Evolutionary conservation across 176 grass and related monocot genomes (phyloP).

Genomic region (Elymus sibiricus): DNA sequence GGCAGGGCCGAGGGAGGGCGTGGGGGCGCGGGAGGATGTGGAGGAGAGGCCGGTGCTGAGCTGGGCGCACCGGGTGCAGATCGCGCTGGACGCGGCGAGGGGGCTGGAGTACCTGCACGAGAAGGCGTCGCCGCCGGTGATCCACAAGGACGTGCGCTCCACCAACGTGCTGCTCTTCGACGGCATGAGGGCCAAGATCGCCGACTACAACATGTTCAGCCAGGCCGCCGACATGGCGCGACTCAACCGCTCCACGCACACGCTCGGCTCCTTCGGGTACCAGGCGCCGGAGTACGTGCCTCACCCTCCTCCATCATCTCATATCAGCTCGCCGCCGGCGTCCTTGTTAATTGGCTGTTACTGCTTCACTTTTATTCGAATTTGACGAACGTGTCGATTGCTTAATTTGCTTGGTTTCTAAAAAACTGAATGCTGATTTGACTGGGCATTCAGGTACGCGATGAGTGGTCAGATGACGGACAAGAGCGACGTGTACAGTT

Average conservation of each 20-base stretch:
- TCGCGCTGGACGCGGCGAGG: constrained; percentile 58
- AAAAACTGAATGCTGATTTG: constrained; percentile 3
- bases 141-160: constrained; percentile 58
- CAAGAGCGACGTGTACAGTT: constrained; percentile 70
- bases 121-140: constrained; percentile 41
- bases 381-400: background rate
- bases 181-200: constrained; percentile 50
- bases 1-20: background rate
- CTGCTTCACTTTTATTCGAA: background rate
- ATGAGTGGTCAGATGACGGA: constrained; percentile 44
- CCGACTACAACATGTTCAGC: constrained; percentile 71
- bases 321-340: background rate
- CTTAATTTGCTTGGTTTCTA: background rate
- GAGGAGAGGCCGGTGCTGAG: constrained; percentile 30
- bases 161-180: constrained; percentile 72
- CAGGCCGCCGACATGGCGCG: constrained; percentile 58
- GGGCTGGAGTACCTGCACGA: constrained; percentile 78
- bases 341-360: background rate
- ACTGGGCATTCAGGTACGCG: constrained; percentile 35
- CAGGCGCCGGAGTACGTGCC: constrained; percentile 55
- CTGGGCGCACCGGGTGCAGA: constrained; percentile 47
- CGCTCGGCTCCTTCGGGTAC: constrained; percentile 64
- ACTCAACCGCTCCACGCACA: constrained; percentile 52
- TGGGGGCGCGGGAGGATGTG: background rate
- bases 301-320: background rate